These are phyloP conservation scores for Calvatia gigantea DNA, from an alignment of 768 basidiomycete genomes.

Conservation along the genomic window DNA sequence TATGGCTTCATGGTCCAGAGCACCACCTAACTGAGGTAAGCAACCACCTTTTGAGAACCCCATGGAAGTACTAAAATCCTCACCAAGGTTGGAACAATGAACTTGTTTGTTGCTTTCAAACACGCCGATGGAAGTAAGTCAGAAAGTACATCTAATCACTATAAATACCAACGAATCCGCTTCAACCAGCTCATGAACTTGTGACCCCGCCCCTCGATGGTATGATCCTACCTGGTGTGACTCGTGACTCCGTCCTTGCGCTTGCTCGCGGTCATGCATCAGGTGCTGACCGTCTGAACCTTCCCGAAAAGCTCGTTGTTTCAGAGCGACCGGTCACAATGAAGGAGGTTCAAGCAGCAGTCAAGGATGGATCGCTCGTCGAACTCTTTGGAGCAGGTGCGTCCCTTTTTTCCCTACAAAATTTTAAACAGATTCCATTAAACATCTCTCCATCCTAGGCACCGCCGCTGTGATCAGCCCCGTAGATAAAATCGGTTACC, in stretches of 20 bases:
- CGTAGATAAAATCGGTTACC: conserved; percentile 70
- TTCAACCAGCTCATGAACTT: conserved; percentile 61
- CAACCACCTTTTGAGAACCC: conserved; percentile 27
- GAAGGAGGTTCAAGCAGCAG: conserved; percentile 62
- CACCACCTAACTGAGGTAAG: conserved; percentile 47
- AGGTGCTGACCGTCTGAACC: conserved; percentile 39
- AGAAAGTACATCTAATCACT: not conserved
- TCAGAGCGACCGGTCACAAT: conserved; percentile 74
- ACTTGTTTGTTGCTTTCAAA: conserved; percentile 80
- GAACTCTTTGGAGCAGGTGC: conserved; percentile 83
- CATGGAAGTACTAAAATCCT: conserved; percentile 6
- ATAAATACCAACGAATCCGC: conserved; percentile 1
- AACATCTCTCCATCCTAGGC: conserved; percentile 35
- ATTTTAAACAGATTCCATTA: not conserved
- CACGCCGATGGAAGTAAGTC: conserved; percentile 58
- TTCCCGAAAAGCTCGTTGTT: conserved; percentile 55
- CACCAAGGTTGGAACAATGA: conserved; percentile 83
- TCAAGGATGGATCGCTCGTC: conserved; percentile 58
- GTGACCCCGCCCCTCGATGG: conserved; percentile 89
- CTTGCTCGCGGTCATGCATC: conserved; percentile 66
- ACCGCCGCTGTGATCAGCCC: conserved; percentile 78
- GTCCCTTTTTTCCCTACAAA: conserved; percentile 18
- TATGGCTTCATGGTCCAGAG: conserved; percentile 83
- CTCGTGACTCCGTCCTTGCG: conserved; percentile 77
- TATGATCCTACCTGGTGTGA: conserved; percentile 90